A percentile compares a stretch with the other conserved stretches of the same genome.
These are phyloP conservation scores for Croton setiger DNA, from an alignment of 441 rosid genomes.

Conservation along the genomic window DNA sequence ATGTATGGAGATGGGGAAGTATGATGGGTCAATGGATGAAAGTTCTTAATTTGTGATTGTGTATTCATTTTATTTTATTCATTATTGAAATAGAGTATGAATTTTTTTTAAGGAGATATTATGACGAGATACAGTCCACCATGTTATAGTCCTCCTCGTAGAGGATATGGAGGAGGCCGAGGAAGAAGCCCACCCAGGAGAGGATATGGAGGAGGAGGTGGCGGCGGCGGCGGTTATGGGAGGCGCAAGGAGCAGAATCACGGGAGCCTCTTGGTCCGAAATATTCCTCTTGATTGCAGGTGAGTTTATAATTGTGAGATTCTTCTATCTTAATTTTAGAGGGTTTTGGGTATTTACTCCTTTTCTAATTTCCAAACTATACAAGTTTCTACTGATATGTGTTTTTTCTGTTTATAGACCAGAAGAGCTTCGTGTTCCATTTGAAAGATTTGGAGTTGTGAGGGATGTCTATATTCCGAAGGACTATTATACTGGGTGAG, in stretches of 20 bases:
- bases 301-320: constrained; percentile 18
- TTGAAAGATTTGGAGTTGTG: constrained; percentile 86
- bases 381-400: not conserved
- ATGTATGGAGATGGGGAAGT: too few relatives aligned
- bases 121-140: constrained; percentile 97
- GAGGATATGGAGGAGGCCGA: constrained; percentile 69
- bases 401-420: constrained; percentile 46
- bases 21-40: not conserved
- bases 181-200: constrained; percentile 68
- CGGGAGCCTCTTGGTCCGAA: constrained; percentile 90
- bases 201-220: constrained; percentile 46
- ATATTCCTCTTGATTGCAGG: constrained; percentile 96
- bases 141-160: constrained; percentile 83
- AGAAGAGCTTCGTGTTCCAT: constrained; percentile 81
- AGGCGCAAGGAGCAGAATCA: constrained; percentile 66
- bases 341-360: not conserved
- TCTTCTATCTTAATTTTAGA: not conserved
- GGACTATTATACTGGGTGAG: constrained; percentile 90
- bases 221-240: constrained; percentile 71
- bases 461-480: constrained; percentile 92
- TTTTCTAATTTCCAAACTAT: not conserved
- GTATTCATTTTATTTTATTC: not conserved
- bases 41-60: too few relatives aligned
- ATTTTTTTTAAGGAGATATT: constrained; percentile 19
- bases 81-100: not conserved